phyloP scores from a whole-genome alignment of 495 filamentous ascomycete species.

The Penicillium flavigenum region DNA sequence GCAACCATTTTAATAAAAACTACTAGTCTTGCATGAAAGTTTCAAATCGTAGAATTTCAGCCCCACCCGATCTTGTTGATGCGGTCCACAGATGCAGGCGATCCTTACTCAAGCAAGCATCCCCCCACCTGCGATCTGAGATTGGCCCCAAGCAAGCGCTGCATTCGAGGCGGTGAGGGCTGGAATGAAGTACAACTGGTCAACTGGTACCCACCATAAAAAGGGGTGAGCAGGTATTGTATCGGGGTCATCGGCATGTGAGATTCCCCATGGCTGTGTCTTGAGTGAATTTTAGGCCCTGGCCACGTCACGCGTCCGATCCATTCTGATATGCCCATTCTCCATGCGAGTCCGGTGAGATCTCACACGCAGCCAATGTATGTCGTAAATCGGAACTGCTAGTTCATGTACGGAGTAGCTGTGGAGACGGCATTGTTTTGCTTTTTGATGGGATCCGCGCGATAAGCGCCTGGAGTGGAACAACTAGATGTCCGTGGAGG shows the following conservation, averaged over 20 bases:
- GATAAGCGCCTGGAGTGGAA: slow-evolving; percentile 9
- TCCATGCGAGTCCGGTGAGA: background rate
- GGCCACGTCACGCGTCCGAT: background rate
- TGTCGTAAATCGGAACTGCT: background rate
- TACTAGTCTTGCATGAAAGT: slow-evolving; percentile 5
- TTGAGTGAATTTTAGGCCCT: background rate
- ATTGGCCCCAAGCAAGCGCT: slow-evolving; percentile 11
- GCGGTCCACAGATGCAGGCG: slow-evolving; percentile 3
- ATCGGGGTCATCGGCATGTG: background rate
- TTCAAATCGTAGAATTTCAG: slow-evolving; percentile 8
- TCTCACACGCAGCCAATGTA: background rate
- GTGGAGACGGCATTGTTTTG: background rate
- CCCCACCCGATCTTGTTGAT: slow-evolving; percentile 17
- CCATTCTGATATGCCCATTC: background rate
- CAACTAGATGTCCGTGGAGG: background rate
- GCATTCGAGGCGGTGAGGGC: slow-evolving; percentile 21
- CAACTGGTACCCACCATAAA: background rate
- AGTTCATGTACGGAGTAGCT: background rate
- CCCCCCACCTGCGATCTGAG: slow-evolving; percentile 17
- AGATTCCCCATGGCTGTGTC: background rate
- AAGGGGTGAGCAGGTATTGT: background rate
- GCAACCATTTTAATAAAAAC: background rate
- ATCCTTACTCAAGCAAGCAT: slow-evolving; percentile 15
- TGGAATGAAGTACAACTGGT: background rate
- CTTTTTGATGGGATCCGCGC: slow-evolving; percentile 4